phyloP scores from a whole-genome alignment of 2,329 filamentous ascomycete species.

The Cercospora sp. region DNA sequence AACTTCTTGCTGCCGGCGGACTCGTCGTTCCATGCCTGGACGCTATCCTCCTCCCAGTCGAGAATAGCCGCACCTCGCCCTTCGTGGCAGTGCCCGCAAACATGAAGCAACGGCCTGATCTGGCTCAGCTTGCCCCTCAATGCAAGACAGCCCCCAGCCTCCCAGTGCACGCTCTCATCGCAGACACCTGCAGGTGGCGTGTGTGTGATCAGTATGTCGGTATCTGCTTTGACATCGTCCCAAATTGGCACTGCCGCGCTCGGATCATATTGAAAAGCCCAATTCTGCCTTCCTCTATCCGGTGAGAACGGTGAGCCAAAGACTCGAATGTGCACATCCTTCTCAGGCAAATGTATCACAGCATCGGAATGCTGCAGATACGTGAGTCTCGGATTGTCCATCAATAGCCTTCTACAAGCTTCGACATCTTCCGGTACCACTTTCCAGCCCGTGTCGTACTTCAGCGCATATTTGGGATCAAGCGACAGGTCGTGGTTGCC shows the following conservation, averaged over 20 bases:
- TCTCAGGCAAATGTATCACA: slow-evolving; percentile 59
- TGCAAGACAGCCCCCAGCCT: slow-evolving; percentile 61
- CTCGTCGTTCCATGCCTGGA: slow-evolving; percentile 59
- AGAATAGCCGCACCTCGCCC: slow-evolving; percentile 65
- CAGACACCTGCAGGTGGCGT: slow-evolving; percentile 64
- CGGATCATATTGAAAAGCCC: slow-evolving; percentile 67
- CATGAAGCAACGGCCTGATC: slow-evolving; percentile 62
- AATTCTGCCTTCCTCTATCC: slow-evolving; percentile 43
- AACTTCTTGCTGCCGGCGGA: slow-evolving; percentile 60
- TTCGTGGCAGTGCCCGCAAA: slow-evolving; percentile 74
- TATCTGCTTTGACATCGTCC: slow-evolving; percentile 61
- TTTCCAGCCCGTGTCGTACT: slow-evolving; percentile 35
- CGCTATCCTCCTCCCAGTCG: slow-evolving; percentile 51
- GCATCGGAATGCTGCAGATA: slow-evolving; percentile 64
- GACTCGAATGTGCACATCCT: slow-evolving; percentile 62
- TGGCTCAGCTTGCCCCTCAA: slow-evolving; percentile 60
- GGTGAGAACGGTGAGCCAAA: slow-evolving; percentile 72
- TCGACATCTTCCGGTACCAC: slow-evolving; percentile 47
- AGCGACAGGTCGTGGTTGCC: slow-evolving; percentile 77
- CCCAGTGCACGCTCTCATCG: slow-evolving; percentile 48
- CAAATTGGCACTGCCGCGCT: slow-evolving; percentile 53
- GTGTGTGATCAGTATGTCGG: slow-evolving; percentile 70
- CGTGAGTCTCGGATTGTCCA: slow-evolving; percentile 54
- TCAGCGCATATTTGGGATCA: slow-evolving; percentile 46
- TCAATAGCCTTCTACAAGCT: slow-evolving; percentile 58